phyloP scores from a whole-genome alignment of 148 eudicot species.

The Nepenthes gracilis region DNA sequence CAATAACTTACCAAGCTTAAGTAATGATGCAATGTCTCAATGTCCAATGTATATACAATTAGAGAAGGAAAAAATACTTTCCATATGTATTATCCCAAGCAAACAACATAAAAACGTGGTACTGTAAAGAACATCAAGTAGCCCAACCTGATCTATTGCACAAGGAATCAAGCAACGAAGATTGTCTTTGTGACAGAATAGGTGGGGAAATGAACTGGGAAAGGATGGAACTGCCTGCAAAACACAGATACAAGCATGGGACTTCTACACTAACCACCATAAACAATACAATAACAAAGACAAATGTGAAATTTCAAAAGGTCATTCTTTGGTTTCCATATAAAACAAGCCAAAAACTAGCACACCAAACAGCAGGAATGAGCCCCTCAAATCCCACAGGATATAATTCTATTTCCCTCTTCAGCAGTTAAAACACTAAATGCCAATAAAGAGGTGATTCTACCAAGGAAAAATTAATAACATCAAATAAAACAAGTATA shows the following conservation, averaged over 20 bases:
- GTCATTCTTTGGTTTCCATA: no score
- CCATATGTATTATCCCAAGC: no score
- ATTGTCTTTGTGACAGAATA: conserved; percentile 60
- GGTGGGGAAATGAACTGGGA: conserved; percentile 92
- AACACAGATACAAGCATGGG: neutral
- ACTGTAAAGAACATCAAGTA: neutral
- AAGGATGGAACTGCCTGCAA: conserved; percentile 95
- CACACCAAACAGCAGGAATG: no score
- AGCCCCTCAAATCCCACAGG: no score
- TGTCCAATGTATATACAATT: no score
- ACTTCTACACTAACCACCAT: neutral
- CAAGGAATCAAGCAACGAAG: conserved; percentile 94
- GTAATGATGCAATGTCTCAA: no score
- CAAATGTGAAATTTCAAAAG: neutral
- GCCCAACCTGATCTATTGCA: conserved; percentile 89
- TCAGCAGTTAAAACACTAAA: no score
- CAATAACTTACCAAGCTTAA: no score
- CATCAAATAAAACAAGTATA: neutral
- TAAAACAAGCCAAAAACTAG: no score
- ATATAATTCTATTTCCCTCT: no score
- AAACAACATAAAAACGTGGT: no score
- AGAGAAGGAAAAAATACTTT: no score
- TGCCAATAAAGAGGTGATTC: neutral
- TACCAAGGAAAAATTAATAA: neutral
- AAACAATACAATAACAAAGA: neutral